Base-by-base conservation (phyloP, 305 asterid genomes). In the Ilex paraguariensis region DNA sequence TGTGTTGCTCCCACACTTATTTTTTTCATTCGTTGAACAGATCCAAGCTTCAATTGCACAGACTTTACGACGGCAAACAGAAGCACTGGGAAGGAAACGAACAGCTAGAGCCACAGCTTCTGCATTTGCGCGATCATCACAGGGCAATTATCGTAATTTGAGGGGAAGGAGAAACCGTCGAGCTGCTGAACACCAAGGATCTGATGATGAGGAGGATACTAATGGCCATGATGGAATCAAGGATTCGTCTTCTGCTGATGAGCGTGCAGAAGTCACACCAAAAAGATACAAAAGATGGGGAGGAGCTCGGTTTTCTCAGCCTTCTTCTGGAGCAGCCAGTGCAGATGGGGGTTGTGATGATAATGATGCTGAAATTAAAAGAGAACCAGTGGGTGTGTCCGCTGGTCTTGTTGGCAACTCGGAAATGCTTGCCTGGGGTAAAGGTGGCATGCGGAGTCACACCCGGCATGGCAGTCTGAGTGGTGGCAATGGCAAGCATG, bases 1-100 rank as follows among this genome's bases (percentile, higher is more conserved):
- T 55, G 10, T 64, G 32, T 60, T 57, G 54, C 30, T 48, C 56
- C 13, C 60, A 55, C 7, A 57, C 73, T 77, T 36, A 63, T 30
- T 66, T 73, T 21, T 65, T 58, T 60, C 31, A 31, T 36, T 50
- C 42, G 16, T 65, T 53, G 70, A 63, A 66, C 82, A 77, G 94
- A 86, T 93, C 75, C 99, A 93, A 84, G 97, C 82, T 78, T 86
- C 86, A 42, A 90, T 93, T 73, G 91, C 95, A 48, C 88, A 86
- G 79, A 93, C 97, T 56, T 79, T 81, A 60, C 85, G 82, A 55
- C 90, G 99, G 44, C 98, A 93, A 76, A 69, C 94, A 28, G 96
- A 93, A 81, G 98, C 97, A 73, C 73, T 86, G 59, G 99, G 99
- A 70, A 87, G 82, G 74, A 93, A 87, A 75, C 82, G 90, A 68